Evolutionary conservation across 2,329 filamentous ascomycete genomes (phyloP).

Genomic region (Calonectria naviculata): DNA sequence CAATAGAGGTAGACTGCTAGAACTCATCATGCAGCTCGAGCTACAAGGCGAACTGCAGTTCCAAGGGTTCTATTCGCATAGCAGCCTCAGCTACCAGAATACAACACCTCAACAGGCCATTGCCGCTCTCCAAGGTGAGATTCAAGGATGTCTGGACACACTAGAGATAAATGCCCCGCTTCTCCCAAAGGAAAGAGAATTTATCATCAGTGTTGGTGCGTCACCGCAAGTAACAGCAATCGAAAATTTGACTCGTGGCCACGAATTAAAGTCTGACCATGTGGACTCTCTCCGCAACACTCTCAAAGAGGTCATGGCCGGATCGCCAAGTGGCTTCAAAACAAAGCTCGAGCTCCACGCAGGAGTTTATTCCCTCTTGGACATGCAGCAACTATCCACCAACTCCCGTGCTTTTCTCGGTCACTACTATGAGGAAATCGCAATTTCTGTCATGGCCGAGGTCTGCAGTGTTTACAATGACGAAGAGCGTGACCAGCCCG

Average conservation of each 20-base stretch:
- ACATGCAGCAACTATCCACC: conserved; percentile 74
- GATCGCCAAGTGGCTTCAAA: conserved; percentile 5
- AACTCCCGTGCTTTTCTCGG: conserved; percentile 48
- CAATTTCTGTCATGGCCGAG: conserved; percentile 68
- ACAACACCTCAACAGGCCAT: conserved; percentile 41
- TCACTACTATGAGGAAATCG: conserved; percentile 58
- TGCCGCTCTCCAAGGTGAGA: conserved; percentile 42
- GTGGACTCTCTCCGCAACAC: conserved; percentile 18
- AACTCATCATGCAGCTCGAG: conserved; percentile 43
- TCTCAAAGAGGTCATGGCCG: background rate
- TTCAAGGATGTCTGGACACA: conserved; percentile 43
- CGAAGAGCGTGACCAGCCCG: conserved; percentile 46
- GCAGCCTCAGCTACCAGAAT: conserved; percentile 46
- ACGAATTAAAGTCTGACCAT: background rate
- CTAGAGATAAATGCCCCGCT: conserved; percentile 20
- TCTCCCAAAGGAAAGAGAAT: conserved; percentile 25
- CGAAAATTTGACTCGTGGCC: conserved; percentile 36
- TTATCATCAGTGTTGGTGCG: conserved; percentile 45
- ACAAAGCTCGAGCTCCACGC: conserved; percentile 68
- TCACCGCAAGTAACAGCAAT: conserved; percentile 45
- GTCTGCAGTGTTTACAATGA: conserved; percentile 69
- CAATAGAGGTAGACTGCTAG: conserved; percentile 50
- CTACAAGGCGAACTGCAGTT: conserved; percentile 15
- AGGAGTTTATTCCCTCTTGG: conserved; percentile 72
- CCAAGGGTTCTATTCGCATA: conserved; percentile 46